A percentile compares a stretch with the other conserved stretches of the same genome.
Conservation (phyloP, 805 yeast genomes). For the Lipomyces sp. region DNA sequence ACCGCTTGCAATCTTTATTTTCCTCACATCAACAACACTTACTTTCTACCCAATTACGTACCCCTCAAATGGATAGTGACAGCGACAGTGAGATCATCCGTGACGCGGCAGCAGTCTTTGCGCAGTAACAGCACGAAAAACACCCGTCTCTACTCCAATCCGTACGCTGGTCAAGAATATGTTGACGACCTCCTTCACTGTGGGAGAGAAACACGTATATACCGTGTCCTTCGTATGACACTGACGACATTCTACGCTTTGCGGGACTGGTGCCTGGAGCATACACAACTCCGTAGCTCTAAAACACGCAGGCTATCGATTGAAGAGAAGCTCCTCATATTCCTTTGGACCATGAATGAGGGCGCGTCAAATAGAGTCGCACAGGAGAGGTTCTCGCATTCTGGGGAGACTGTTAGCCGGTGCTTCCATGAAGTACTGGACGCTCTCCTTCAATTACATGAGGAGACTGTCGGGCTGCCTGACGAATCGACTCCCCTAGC, state of each 20-base stretch:
- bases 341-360: slow-evolving; percentile 2
- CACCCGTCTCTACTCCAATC: slow-evolving; percentile 5
- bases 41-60: too few species aligned
- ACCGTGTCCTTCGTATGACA: not conserved
- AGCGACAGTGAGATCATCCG: not conserved
- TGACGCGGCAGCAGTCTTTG: not conserved
- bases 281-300: not conserved
- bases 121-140: not conserved
- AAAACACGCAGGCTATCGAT: not conserved
- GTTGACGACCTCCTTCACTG: slow-evolving; percentile 2
- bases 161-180: not conserved
- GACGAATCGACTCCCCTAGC: not conserved
- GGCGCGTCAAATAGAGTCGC: slow-evolving; percentile 1
- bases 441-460: not conserved
- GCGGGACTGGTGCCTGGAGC: not conserved
- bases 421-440: not conserved
- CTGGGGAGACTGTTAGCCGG: slow-evolving; percentile 1
- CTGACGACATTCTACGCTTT: not conserved
- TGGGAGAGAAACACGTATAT: not conserved
- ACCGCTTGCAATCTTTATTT: too few species aligned
- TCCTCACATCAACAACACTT: too few species aligned
- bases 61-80: not conserved
- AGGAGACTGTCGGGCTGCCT: not conserved
- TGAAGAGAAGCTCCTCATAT: not conserved
- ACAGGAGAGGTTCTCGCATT: not conserved